Conservation (phyloP, 345 rosid genomes). For the Acer yangbiense region DNA sequence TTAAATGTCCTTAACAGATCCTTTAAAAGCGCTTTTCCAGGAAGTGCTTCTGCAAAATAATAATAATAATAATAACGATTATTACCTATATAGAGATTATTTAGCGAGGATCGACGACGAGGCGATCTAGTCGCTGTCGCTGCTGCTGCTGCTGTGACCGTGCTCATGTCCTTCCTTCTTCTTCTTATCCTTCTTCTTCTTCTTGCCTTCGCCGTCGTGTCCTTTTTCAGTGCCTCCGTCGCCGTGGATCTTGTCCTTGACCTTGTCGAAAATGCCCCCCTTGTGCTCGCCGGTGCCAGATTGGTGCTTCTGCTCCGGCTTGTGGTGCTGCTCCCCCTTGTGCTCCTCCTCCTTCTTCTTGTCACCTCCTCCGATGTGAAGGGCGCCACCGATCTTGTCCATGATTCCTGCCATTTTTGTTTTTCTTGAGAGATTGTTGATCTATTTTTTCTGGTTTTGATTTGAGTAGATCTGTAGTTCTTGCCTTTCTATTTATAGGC, state of each 20-base stretch:
- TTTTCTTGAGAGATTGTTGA: not conserved
- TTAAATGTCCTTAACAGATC: no score
- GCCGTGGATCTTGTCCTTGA: slow-evolving; percentile 55
- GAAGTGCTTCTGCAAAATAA: not conserved
- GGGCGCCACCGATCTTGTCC: slow-evolving; percentile 65
- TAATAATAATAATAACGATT: not conserved
- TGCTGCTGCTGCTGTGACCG: slow-evolving; percentile 49
- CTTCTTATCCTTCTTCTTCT: slow-evolving; percentile 52
- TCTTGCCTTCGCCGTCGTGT: slow-evolving; percentile 27
- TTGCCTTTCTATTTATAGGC: slow-evolving; percentile 12
- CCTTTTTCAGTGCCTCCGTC: slow-evolving; percentile 26
- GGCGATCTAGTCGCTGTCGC: slow-evolving; percentile 62
- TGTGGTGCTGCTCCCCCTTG: slow-evolving; percentile 40
- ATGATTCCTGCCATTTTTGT: slow-evolving; percentile 61
- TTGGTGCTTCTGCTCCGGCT: slow-evolving; percentile 22
- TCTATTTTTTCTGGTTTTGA: not conserved
- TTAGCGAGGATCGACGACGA: not conserved
- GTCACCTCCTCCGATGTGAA: slow-evolving; percentile 56
- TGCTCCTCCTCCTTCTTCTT: slow-evolving; percentile 47
- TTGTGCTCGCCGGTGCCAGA: slow-evolving; percentile 34
- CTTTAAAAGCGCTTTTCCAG: not conserved
- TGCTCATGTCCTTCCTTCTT: slow-evolving; percentile 40
- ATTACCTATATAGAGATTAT: not conserved
- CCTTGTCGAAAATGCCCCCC: slow-evolving; percentile 51
- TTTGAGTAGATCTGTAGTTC: not conserved